Evolutionary conservation across 352 stramenopile genomes (phyloP).

Genomic region (Saprolegnia parasitica): DNA sequence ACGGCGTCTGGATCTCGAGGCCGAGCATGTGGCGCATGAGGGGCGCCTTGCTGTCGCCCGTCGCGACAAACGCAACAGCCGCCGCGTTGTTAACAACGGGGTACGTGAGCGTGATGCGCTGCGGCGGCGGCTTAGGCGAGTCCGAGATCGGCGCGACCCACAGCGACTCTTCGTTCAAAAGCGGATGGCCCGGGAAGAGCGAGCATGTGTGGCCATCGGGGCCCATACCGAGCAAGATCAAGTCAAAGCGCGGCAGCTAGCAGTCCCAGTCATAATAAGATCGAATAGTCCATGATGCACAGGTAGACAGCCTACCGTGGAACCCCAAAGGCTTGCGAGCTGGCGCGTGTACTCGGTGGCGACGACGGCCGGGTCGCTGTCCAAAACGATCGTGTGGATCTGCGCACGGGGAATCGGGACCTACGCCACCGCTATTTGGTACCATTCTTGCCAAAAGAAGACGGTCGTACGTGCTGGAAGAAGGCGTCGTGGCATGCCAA

Average conservation of each 20-base stretch:
- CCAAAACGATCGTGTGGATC: slow-evolving; percentile 91
- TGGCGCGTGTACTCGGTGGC: slow-evolving; percentile 72
- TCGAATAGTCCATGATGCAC: slow-evolving; percentile 2
- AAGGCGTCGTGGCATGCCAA: slow-evolving; percentile 88
- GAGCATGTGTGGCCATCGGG: slow-evolving; percentile 98
- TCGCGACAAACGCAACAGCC: slow-evolving; percentile 85
- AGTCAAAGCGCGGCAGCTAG: slow-evolving; percentile 88
- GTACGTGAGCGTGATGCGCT: slow-evolving; percentile 97
- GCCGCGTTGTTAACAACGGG: slow-evolving; percentile 91
- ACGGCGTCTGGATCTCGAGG: slow-evolving; percentile 48
- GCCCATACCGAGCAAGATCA: slow-evolving; percentile 96
- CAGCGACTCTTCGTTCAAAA: slow-evolving; percentile 81
- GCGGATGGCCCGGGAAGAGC: slow-evolving; percentile 93
- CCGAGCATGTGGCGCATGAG: slow-evolving; percentile 81
- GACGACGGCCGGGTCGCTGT: slow-evolving; percentile 51
- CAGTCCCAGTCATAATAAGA: neutral
- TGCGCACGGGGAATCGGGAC: slow-evolving; percentile 70
- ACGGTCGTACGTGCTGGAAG: slow-evolving; percentile 65
- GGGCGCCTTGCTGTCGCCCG: slow-evolving; percentile 82
- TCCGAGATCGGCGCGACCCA: slow-evolving; percentile 94
- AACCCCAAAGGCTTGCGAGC: slow-evolving; percentile 56
- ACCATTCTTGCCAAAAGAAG: neutral
- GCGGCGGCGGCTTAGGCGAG: slow-evolving; percentile 95
- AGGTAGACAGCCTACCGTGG: slow-evolving; percentile 37
- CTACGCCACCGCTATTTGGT: slow-evolving; percentile 31